Evolutionary conservation across 2,329 filamentous ascomycete species (phyloP).

Genomic region (Talaromyces sp.): DNA sequence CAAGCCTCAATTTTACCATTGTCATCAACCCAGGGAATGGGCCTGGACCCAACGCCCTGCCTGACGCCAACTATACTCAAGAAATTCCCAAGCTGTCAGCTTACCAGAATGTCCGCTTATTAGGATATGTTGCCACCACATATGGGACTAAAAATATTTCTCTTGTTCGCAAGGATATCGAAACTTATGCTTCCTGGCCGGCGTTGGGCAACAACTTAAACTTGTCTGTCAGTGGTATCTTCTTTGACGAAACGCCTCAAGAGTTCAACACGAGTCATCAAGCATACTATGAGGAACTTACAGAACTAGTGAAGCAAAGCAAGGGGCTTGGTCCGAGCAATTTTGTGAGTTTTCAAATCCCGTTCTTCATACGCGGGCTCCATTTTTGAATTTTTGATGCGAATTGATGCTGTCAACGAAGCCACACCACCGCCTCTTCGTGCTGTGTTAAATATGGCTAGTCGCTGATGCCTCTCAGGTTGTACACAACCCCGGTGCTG

Average conservation of each 20-base stretch:
- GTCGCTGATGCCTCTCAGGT: constrained; percentile 27
- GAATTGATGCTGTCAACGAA: neutral
- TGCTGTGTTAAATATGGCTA: neutral
- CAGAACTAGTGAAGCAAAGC: constrained; percentile 24
- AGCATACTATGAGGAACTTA: constrained; percentile 30
- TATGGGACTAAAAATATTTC: constrained; percentile 40
- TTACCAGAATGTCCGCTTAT: constrained; percentile 43
- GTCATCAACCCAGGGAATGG: constrained; percentile 46
- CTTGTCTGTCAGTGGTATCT: constrained; percentile 43
- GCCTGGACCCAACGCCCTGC: constrained; percentile 39
- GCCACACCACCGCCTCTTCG: neutral
- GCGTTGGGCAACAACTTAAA: constrained; percentile 27
- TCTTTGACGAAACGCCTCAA: constrained; percentile 45
- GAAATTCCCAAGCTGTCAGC: constrained; percentile 37
- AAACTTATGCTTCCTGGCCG: constrained; percentile 42
- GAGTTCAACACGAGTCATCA: constrained; percentile 25
- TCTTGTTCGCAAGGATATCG: constrained; percentile 39
- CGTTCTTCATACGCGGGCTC: neutral
- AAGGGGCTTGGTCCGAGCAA: constrained; percentile 30
- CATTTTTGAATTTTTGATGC: neutral
- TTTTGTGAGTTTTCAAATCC: constrained; percentile 29
- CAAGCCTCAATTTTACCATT: constrained; percentile 44
- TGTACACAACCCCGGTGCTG: constrained; percentile 43
- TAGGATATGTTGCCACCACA: constrained; percentile 48
- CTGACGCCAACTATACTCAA: constrained; percentile 39